Conservation (phyloP, 2,329 filamentous ascomycete genomes). For the Pseudogymnoascus sp. region DNA sequence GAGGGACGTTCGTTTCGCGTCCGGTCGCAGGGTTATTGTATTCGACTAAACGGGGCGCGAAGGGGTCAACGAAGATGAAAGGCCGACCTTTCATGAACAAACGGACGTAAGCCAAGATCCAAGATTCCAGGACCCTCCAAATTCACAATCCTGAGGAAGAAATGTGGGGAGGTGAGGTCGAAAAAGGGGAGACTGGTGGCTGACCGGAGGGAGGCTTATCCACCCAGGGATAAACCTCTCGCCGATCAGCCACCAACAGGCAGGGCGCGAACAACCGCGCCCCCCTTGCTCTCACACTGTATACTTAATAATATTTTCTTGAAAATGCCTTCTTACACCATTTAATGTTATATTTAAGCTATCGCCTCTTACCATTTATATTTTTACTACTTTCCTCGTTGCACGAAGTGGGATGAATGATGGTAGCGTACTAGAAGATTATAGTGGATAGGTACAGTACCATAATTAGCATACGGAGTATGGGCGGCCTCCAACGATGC, state of each 20-base stretch:
- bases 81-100: not conserved
- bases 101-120: not conserved
- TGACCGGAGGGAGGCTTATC: not conserved
- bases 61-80: not conserved
- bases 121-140: not conserved
- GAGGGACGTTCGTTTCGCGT: not conserved
- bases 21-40: not conserved
- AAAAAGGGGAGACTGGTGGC: not conserved
- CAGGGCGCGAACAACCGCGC: not conserved
- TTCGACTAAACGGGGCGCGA: not conserved
- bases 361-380: no score
- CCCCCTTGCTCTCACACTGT: not conserved
- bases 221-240: not conserved
- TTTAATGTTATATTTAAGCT: no score
- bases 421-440: no score
- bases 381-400: no score
- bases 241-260: not conserved
- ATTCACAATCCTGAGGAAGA: not conserved
- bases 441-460: no score
- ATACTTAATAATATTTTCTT: no score
- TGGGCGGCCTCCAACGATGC: no score
- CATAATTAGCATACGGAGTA: no score
- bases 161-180: slow-evolving; percentile 1
- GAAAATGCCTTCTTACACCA: no score
- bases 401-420: no score